Percentiles rank a stretch among this genome's conserved stretches.
Conservation (phyloP, 352 stramenopile genomes). For the Nothophytophthora sp. region DNA sequence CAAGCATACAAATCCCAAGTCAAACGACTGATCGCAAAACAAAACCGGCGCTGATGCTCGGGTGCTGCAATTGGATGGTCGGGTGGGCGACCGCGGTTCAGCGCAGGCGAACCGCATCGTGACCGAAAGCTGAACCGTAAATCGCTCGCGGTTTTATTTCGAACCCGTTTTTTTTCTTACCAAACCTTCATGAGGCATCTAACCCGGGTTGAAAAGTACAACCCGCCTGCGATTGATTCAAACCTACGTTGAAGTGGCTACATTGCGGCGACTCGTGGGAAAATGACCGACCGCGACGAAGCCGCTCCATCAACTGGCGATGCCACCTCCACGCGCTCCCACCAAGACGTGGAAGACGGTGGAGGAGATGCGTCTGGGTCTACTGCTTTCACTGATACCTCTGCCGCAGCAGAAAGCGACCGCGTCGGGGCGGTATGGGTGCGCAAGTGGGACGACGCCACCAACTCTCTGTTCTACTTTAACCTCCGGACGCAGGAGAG, state of each 20-base stretch:
- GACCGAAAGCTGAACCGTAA: no score
- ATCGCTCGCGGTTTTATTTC: no score
- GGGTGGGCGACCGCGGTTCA: no score
- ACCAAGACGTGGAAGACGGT: neutral
- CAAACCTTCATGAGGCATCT: no score
- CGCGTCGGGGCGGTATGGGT: no score
- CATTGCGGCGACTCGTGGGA: slow-evolving; percentile 13
- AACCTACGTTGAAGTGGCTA: slow-evolving; percentile 18
- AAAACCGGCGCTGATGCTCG: neutral
- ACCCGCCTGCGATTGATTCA: no score
- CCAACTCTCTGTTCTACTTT: slow-evolving; percentile 32
- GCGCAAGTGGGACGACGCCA: slow-evolving; percentile 29
- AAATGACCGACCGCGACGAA: neutral
- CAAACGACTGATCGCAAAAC: slow-evolving; percentile 36
- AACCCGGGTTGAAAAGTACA: slow-evolving; percentile 7
- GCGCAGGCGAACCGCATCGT: no score
- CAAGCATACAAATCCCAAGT: slow-evolving; percentile 51
- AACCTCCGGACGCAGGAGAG: slow-evolving; percentile 31
- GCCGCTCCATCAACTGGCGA: neutral
- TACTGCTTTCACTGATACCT: neutral
- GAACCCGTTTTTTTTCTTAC: no score
- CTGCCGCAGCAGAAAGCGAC: neutral
- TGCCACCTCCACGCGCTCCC: neutral
- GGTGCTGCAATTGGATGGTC: neutral
- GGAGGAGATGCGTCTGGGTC: neutral